Evolutionary conservation across 2,329 filamentous ascomycete species (phyloP).

Genomic region (Hawksworthiomyces lignivorus): DNA sequence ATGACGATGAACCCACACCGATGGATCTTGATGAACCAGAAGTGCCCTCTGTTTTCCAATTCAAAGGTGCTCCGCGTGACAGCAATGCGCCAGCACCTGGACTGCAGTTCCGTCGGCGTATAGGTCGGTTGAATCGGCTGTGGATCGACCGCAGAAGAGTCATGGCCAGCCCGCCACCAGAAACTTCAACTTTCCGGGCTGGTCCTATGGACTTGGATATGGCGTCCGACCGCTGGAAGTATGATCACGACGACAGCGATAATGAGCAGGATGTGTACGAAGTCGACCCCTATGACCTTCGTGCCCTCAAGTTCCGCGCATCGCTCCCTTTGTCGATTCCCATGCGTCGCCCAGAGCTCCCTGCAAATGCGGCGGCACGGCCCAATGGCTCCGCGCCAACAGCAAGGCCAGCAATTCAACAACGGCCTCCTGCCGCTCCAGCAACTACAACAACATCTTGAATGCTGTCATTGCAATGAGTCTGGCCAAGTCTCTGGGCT

Average conservation of each 20-base stretch:
- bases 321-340: constrained; percentile 41
- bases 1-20: constrained; percentile 30
- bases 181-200: constrained; percentile 11
- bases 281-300: constrained; percentile 62
- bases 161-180: constrained; percentile 44
- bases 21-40: constrained; percentile 48
- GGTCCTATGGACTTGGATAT: constrained; percentile 21
- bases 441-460: neutral
- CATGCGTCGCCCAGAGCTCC: constrained; percentile 9
- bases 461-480: no score
- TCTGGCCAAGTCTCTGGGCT: no score
- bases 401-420: constrained; percentile 15
- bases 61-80: constrained; percentile 34
- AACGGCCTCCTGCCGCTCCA: constrained; percentile 12
- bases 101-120: constrained; percentile 72
- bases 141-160: constrained; percentile 76
- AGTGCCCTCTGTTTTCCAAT: constrained; percentile 34
- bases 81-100: constrained; percentile 16
- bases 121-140: constrained; percentile 75
- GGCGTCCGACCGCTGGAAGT: constrained; percentile 69
- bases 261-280: constrained; percentile 68
- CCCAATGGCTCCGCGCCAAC: constrained; percentile 6
- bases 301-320: constrained; percentile 53
- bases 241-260: constrained; percentile 77
- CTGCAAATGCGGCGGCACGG: neutral